phyloP scores from a whole-genome alignment of 1,284 basidiomycete species.

The Pyrrhoderma noxium region DNA sequence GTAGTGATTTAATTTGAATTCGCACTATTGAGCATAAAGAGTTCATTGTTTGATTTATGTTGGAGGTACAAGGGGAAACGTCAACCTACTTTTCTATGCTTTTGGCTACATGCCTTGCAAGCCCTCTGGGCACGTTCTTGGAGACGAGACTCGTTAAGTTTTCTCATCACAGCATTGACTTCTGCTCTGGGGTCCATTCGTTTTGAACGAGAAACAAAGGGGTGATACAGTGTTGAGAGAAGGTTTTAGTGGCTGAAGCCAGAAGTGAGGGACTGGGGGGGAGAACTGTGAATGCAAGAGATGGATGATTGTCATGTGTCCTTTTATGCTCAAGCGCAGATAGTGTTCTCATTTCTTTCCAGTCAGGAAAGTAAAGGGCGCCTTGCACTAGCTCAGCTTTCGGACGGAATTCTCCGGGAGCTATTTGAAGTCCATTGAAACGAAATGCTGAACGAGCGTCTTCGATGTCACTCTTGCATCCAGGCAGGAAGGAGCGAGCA shows the following conservation, averaged over 20 bases:
- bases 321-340: conserved; percentile 5
- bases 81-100: conserved; percentile 26
- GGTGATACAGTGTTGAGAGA: background rate
- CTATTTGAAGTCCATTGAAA: background rate
- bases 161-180: conserved; percentile 4
- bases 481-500: conserved; percentile 5
- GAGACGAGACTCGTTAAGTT: conserved; percentile 9
- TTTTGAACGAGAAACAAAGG: background rate
- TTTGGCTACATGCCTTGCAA: conserved; percentile 25
- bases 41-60: background rate
- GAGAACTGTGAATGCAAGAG: conserved; percentile 2
- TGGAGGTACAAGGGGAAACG: background rate
- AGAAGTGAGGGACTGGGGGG: conserved; percentile 5
- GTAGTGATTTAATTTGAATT: conserved; percentile 3
- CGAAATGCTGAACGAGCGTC: conserved; percentile 10
- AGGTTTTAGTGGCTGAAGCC: background rate
- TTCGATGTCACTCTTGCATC: conserved; percentile 11
- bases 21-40: conserved; percentile 8
- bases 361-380: conserved; percentile 10
- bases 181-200: background rate
- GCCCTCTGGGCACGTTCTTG: conserved; percentile 26
- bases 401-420: conserved; percentile 13
- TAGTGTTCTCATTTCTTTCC: conserved; percentile 1
- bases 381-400: background rate
- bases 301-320: conserved; percentile 9